These are phyloP conservation scores for Yamadazyma laniorum DNA, from an alignment of 805 yeast species.

Conservation along the genomic window DNA sequence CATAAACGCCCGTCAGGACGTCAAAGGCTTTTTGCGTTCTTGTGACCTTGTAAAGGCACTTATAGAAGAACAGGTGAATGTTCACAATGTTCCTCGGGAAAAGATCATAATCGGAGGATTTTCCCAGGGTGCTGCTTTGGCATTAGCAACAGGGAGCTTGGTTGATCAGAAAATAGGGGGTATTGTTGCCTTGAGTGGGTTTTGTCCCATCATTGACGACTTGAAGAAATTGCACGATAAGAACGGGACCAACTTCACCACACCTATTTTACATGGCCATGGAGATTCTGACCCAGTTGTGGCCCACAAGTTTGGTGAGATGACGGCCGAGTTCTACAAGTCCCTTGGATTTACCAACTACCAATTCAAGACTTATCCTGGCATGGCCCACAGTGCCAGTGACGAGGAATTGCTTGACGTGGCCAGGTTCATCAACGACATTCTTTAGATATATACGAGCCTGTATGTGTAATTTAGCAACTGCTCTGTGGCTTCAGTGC, in stretches of 20 bases:
- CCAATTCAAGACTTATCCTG: constrained; percentile 53
- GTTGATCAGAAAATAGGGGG: constrained; percentile 72
- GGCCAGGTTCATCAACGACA: constrained; percentile 28
- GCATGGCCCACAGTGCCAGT: constrained; percentile 65
- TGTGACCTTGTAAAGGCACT: constrained; percentile 44
- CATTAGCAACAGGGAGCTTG: constrained; percentile 59
- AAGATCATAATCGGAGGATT: constrained; percentile 92
- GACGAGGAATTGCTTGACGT: constrained; percentile 66
- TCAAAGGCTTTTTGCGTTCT: constrained; percentile 51
- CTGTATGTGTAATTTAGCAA: no score
- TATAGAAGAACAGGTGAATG: constrained; percentile 52
- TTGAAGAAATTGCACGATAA: constrained; percentile 20
- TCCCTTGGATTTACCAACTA: constrained; percentile 41
- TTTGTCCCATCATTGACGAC: constrained; percentile 41
- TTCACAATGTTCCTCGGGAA: constrained; percentile 52
- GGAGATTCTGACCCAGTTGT: constrained; percentile 78
- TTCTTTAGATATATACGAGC: no score
- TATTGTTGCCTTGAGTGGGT: constrained; percentile 74
- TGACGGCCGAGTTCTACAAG: constrained; percentile 45
- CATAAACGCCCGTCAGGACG: constrained; percentile 47
- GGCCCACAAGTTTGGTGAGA: constrained; percentile 34
- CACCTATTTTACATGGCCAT: constrained; percentile 87
- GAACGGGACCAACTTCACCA: constrained; percentile 45
- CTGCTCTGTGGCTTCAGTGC: no score
- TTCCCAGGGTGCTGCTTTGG: constrained; percentile 87